Conservation (phyloP, 768 basidiomycete genomes). For the Termitomyces sp. region DNA sequence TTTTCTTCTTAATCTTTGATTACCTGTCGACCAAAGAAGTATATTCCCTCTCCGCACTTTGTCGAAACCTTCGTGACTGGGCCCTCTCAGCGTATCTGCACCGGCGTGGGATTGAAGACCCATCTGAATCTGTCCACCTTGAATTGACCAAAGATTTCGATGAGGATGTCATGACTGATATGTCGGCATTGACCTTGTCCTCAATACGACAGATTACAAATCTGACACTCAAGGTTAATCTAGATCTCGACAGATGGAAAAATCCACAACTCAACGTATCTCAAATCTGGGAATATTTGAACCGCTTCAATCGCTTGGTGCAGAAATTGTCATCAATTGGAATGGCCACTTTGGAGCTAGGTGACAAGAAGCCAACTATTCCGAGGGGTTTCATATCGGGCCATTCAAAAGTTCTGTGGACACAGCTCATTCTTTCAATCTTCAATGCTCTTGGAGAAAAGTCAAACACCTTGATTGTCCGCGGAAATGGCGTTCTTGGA, state of each 20-base stretch:
- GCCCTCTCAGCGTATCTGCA: no score
- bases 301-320: neutral
- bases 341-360: no score
- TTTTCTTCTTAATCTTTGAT: no score
- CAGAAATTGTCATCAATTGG: neutral
- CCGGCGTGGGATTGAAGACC: neutral
- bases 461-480: neutral
- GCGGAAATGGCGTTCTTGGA: neutral
- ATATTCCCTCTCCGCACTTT: no score
- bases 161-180: neutral
- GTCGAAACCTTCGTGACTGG: no score
- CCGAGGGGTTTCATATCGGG: neutral
- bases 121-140: neutral
- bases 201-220: neutral
- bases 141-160: neutral
- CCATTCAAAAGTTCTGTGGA: neutral
- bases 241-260: no score
- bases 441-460: no score
- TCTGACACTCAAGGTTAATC: neutral
- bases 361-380: no score
- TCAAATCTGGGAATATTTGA: neutral
- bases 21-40: no score
- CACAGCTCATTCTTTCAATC: no score
- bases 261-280: neutral
- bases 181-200: no score